Percentiles rank a stretch among this genome's conserved stretches.
Evolutionary conservation across 495 filamentous ascomycete genomes (phyloP).

Genomic region (Daldinia grandis): DNA sequence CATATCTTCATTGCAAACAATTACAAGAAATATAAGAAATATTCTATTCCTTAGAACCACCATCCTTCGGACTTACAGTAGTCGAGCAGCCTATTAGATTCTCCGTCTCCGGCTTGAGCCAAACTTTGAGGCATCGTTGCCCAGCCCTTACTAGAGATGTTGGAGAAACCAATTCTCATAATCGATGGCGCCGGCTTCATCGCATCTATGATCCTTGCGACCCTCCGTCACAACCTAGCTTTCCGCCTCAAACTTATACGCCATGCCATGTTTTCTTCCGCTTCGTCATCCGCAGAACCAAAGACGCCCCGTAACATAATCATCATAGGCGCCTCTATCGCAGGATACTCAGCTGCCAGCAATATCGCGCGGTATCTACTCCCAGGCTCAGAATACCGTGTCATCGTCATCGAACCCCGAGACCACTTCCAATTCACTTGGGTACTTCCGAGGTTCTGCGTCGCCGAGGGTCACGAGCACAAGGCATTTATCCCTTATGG

Average conservation of each 20-base stretch:
- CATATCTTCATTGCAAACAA: background rate
- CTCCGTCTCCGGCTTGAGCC: slow-evolving; percentile 11
- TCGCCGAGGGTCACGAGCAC: slow-evolving; percentile 53
- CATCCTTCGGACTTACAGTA: background rate
- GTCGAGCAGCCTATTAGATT: background rate
- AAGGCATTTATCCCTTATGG: slow-evolving; percentile 62
- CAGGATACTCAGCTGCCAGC: slow-evolving; percentile 57
- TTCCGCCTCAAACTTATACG: slow-evolving; percentile 37
- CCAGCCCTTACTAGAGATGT: slow-evolving; percentile 19
- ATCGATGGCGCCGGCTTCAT: slow-evolving; percentile 26
- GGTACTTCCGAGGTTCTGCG: slow-evolving; percentile 60
- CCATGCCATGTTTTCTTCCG: slow-evolving; percentile 18
- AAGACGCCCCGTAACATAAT: slow-evolving; percentile 55
- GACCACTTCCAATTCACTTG: slow-evolving; percentile 67
- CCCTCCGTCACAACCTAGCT: slow-evolving; percentile 34
- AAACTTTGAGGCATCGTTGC: background rate
- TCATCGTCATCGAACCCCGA: slow-evolving; percentile 65
- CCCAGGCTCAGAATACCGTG: slow-evolving; percentile 54
- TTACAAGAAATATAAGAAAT: background rate
- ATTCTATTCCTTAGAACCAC: background rate
- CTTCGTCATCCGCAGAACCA: slow-evolving; percentile 29
- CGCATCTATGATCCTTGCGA: slow-evolving; percentile 23
- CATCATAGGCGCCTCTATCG: slow-evolving; percentile 65
- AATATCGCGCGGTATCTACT: slow-evolving; percentile 58
- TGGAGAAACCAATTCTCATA: slow-evolving; percentile 37